Conservation (phyloP, 2,329 filamentous ascomycete genomes). For the Leptographium wingfieldii region DNA sequence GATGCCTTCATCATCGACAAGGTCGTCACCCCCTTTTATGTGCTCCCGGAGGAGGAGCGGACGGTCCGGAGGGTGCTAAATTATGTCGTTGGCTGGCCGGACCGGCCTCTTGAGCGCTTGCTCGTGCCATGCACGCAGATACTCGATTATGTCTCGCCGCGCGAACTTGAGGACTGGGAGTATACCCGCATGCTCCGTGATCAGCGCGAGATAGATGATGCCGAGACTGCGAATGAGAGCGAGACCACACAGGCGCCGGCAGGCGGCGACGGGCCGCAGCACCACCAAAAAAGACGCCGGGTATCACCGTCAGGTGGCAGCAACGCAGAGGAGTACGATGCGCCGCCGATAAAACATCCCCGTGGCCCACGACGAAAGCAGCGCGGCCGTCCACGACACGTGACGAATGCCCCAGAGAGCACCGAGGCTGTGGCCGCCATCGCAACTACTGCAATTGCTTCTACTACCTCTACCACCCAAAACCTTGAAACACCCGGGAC, state of each 20-base stretch:
- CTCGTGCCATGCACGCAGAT: constrained; percentile 33
- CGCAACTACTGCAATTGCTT: neutral
- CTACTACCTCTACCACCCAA: neutral
- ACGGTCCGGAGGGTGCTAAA: constrained; percentile 28
- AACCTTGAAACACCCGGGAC: too few species aligned
- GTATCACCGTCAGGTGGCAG: neutral
- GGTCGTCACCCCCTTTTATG: constrained; percentile 29
- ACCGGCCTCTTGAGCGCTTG: constrained; percentile 33
- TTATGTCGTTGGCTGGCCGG: constrained; percentile 43
- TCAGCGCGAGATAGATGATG: constrained; percentile 8
- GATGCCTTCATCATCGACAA: constrained; percentile 45
- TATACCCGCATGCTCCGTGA: constrained; percentile 30
- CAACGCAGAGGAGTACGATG: neutral
- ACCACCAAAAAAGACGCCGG: neutral
- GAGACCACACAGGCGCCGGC: neutral
- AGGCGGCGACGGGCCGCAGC: neutral
- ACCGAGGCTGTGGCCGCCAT: neutral
- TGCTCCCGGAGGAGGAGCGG: constrained; percentile 12
- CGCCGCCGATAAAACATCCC: neutral
- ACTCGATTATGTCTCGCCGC: constrained; percentile 45
- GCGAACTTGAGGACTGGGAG: constrained; percentile 45
- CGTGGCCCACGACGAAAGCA: neutral
- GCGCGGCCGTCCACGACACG: neutral
- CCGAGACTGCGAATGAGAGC: neutral
- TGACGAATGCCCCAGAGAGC: neutral